phyloP scores from a whole-genome alignment of 106 monocot genomes.

The Vanilla planifolia region DNA sequence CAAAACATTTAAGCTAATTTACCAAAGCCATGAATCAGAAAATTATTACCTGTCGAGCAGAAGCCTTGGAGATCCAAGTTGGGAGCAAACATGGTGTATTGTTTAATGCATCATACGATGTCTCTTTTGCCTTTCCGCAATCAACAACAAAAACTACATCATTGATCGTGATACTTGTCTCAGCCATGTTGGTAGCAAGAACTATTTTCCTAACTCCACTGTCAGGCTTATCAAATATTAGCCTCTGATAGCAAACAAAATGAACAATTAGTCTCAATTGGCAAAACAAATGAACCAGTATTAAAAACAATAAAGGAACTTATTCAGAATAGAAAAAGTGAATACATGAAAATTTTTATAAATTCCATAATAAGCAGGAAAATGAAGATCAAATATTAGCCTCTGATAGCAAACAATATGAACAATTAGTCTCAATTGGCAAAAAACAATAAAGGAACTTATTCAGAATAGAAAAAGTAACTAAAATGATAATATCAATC shows the following conservation, averaged over 20 bases:
- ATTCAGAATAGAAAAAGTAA: too few relatives aligned
- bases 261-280: not conserved
- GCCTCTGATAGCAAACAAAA: slow-evolving; percentile 54
- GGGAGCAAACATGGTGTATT: slow-evolving; percentile 99
- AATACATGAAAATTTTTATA: too few relatives aligned
- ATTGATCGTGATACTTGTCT: slow-evolving; percentile 98
- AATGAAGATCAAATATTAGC: slow-evolving; percentile 94
- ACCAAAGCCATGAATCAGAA: not conserved
- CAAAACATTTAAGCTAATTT: not conserved
- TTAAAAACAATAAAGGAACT: too few relatives aligned
- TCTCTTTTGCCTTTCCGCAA: slow-evolving; percentile 99
- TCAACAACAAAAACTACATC: slow-evolving; percentile 99
- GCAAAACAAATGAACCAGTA: too few relatives aligned
- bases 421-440: not conserved
- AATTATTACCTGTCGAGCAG: slow-evolving; percentile 96
- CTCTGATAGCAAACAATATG: slow-evolving; percentile 51
- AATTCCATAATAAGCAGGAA: too few relatives aligned
- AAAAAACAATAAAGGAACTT: too few relatives aligned
- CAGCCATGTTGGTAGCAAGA: slow-evolving; percentile 98
- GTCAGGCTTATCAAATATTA: slow-evolving; percentile 91
- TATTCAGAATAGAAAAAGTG: too few relatives aligned
- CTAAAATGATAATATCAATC: too few relatives aligned
- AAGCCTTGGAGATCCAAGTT: slow-evolving; percentile 98
- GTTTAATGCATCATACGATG: slow-evolving; percentile 98
- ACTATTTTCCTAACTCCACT: slow-evolving; percentile 92